Evolutionary conservation across 495 filamentous ascomycete genomes (phyloP), one percentile per base, ranked within the genome.

Genomic region (Bathelium albidoporum): DNA sequence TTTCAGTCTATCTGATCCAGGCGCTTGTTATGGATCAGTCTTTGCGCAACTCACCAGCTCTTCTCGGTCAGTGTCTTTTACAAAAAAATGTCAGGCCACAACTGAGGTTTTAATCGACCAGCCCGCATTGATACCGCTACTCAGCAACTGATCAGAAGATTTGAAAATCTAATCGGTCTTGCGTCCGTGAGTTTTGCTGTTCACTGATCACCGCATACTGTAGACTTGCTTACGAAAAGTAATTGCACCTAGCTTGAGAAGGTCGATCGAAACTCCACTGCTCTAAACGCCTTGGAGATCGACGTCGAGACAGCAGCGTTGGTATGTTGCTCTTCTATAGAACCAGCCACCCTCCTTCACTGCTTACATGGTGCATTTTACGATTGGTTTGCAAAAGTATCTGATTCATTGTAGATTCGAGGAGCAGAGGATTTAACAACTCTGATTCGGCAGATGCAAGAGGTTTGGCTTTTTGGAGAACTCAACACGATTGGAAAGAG

Each of bases 391-490:
- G 32, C 11, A 5, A 44, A 14, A 22, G 45, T 14, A 14, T 5
- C 59, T 59, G 20, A 61, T 18, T 1, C n/a, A 67, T 12, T 2
- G 59, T 41, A 88, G 86, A 78, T 87, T 68, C 83, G 83, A 52
- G 80, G 84, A 14, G 82, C 82, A 11, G 87, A 90, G 73, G 86
- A 90, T 59, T 71, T 87, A 24, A 76, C 88, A 41, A 76, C 79
- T 12, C 69, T 90, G 16, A 87, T 82, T 34, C 80, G 87, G 16
- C 74, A 77, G 7, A 75, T 90, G 76, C 88, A 89, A 72, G 87
- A 90, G 68, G 78, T 82, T n/a, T 90, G 87, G 87, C 75, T 89
- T 28, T 88, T 87, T 68, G 87, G 87, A 18, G 81, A 85, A 64
- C 76, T 89, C n/a, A 75, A 88, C 26, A 87, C 85, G 0, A 70